phyloP scores from a whole-genome alignment of 805 yeast species.

The Myxozyma udenii region DNA sequence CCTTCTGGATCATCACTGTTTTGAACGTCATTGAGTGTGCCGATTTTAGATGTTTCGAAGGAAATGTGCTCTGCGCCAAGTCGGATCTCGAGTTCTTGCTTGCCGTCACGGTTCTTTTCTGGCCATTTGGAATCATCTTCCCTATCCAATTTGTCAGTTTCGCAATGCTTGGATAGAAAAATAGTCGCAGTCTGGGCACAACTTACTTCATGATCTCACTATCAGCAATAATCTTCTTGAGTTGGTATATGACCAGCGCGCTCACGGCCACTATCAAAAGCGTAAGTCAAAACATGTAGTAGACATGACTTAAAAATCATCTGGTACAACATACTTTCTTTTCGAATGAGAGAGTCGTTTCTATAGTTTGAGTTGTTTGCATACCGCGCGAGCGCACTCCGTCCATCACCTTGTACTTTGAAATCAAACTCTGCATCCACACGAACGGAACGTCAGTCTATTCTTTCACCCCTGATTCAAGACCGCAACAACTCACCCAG shows the following conservation, averaged over 20 bases:
- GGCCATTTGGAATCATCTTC: conserved; percentile 48
- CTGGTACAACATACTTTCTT: conserved; percentile 36
- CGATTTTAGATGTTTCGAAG: conserved; percentile 43
- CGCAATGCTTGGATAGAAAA: background rate
- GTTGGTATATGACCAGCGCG: conserved; percentile 38
- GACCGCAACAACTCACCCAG: conserved; percentile 34
- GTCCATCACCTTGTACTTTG: conserved; percentile 35
- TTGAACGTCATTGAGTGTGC: conserved; percentile 43
- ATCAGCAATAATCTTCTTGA: conserved; percentile 40
- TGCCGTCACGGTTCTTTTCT: conserved; percentile 41
- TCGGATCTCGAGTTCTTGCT: conserved; percentile 44
- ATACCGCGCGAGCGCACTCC: conserved; percentile 40
- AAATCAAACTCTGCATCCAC: conserved; percentile 41
- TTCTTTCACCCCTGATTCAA: background rate
- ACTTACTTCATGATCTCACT: conserved; percentile 42
- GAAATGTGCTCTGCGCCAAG: conserved; percentile 39
- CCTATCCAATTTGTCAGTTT: conserved; percentile 16
- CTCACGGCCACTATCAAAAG: conserved; percentile 37
- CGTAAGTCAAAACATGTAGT: background rate
- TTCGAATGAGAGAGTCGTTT: conserved; percentile 44
- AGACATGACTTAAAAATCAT: background rate
- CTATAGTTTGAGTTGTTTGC: conserved; percentile 50
- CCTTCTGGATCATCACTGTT: conserved; percentile 47
- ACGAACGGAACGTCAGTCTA: background rate
- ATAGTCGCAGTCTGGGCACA: background rate